Evolutionary conservation across 495 filamentous ascomycete species (phyloP), one percentile per base, ranked within the genome.

Genomic region (Xylaria sp.): DNA sequence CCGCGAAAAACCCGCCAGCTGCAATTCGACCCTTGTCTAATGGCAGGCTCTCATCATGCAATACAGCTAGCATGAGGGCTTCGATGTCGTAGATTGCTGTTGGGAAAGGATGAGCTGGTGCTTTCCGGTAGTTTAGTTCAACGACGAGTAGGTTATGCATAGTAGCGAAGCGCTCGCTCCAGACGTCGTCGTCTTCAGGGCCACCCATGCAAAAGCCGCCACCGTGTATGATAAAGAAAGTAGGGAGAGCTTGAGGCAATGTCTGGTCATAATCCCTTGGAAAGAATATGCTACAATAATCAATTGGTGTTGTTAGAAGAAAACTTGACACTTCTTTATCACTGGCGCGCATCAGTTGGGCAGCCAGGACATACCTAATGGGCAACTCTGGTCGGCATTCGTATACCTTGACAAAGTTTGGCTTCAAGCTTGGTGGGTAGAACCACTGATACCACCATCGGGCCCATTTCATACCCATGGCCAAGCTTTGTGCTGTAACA

Each of bases 121-220:
- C 52, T 55, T 55, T 55, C 14, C 14, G 12, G 24, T 55, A 55
- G 14, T 55, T 55, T 2, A 55, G 26, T 55, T 55, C 52, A 31
- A 55, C 14, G 52, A 55, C 52, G 3, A 53, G 50, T 11, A 17
- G 3, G 52, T 55, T 55, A 55, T 55, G 52, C 52, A 55, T 55
- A 7, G 52, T 31, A 6, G 24, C 24, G 50, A 53, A 53, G 24
- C 79, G 81, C 59, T 82, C 82, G 31, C 55, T 58, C 55, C 33
- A 58, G 7, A 37, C 19, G 31, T 58, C 55, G 31, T 58, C 21
- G 12, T 53, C 50, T 53, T 29, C 50, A 26, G 50, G 50, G 6
- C 55, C n/a, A 15, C 82, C 81, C 29, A 83, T 6, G 46, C 77
- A 76, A 71, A 83, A 84, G 17, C 80, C 82, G 59, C 82, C 82